Conservation (phyloP, 306 rosid species). For the Nissolia schottii region DNA sequence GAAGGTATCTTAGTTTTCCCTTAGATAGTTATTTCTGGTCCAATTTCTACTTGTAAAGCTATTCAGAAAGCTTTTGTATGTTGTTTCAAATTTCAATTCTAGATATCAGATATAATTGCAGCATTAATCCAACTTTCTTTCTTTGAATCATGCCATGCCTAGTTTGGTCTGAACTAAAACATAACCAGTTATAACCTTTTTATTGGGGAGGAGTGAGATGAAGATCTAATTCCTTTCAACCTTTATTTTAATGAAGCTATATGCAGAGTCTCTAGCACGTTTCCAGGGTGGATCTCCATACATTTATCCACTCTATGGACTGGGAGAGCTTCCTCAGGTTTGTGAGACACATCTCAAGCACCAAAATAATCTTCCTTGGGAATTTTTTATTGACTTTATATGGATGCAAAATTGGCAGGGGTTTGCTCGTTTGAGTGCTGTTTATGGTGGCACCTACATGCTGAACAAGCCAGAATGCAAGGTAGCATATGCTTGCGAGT, state of each 20-base stretch:
- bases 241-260: constrained; percentile 32
- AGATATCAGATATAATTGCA: background rate
- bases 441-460: constrained; percentile 70
- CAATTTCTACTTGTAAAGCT: background rate
- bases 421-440: constrained; percentile 66
- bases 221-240: constrained; percentile 8
- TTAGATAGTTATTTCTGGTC: background rate
- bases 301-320: constrained; percentile 61
- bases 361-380: background rate
- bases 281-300: constrained; percentile 61
- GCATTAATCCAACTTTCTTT: background rate
- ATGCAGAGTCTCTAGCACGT: constrained; percentile 65
- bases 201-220: background rate
- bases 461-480: constrained; percentile 61
- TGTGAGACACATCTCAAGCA: background rate
- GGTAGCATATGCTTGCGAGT: constrained; percentile 20
- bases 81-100: background rate
- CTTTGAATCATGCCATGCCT: background rate
- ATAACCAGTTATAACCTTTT: background rate
- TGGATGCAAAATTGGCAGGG: constrained; percentile 37
- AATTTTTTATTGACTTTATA: background rate
- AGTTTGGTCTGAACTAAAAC: background rate
- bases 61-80: background rate
- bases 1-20: constrained; percentile 32
- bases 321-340: constrained; percentile 63